These are phyloP conservation scores for Komagataea norvegica DNA, from an alignment of 1,139 yeast species.

Conservation along the genomic window DNA sequence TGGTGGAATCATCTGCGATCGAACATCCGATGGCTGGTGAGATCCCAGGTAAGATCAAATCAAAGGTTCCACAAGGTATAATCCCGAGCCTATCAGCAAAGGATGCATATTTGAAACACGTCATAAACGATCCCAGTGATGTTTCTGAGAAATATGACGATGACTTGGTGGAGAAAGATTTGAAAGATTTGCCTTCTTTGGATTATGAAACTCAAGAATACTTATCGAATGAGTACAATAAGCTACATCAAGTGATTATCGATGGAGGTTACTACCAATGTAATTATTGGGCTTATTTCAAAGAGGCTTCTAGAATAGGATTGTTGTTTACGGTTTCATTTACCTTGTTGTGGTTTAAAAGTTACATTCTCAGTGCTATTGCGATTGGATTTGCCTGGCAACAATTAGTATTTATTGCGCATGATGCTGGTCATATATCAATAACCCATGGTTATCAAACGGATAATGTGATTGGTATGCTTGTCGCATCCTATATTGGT, in stretches of 20 bases:
- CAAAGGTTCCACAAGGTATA: constrained; percentile 48
- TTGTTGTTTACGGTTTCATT: constrained; percentile 49
- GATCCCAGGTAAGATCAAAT: constrained; percentile 36
- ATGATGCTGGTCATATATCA: constrained; percentile 84
- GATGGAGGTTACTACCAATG: constrained; percentile 65
- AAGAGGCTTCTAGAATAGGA: constrained; percentile 60
- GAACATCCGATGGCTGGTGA: constrained; percentile 33
- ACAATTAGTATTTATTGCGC: constrained; percentile 81
- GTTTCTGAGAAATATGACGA: constrained; percentile 58
- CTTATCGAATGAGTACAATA: constrained; percentile 54
- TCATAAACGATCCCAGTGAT: constrained; percentile 51
- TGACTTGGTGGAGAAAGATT: constrained; percentile 46
- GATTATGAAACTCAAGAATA: constrained; percentile 62
- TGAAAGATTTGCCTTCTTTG: constrained; percentile 53
- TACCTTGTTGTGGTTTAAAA: constrained; percentile 42
- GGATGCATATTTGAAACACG: constrained; percentile 32
- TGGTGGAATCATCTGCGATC: neutral
- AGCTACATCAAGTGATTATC: constrained; percentile 52
- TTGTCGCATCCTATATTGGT: constrained; percentile 77
- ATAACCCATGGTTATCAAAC: constrained; percentile 75
- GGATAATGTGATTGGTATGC: constrained; percentile 73
- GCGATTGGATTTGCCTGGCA: constrained; percentile 82
- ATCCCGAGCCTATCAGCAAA: constrained; percentile 37
- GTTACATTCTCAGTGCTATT: constrained; percentile 55
- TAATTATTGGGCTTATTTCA: constrained; percentile 62